Evolutionary conservation across 108 stramenopile species (phyloP).

Genomic region (Fistulifera pelliculosa): DNA sequence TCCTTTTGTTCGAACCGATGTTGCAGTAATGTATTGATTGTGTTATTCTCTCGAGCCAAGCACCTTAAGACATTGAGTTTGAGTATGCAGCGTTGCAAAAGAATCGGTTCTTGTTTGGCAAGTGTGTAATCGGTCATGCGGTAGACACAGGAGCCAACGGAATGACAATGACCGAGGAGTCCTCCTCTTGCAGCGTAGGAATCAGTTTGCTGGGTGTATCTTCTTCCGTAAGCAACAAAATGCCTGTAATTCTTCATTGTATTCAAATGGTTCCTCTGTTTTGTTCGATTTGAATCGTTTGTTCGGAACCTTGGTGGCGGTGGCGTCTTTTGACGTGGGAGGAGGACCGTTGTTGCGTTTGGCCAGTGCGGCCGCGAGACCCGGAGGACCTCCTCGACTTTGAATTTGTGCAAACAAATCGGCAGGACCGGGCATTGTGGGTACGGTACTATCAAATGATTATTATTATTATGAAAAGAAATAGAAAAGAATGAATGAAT

Average conservation of each 20-base stretch:
- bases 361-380: slow-evolving; percentile 8
- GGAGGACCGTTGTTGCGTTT: too few relatives aligned
- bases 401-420: slow-evolving; percentile 36
- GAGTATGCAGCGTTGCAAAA: slow-evolving; percentile 25
- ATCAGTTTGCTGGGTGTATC: slow-evolving; percentile 11
- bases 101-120: slow-evolving; percentile 37
- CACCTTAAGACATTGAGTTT: slow-evolving; percentile 49
- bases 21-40: slow-evolving; percentile 35
- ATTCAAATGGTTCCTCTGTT: slow-evolving; percentile 29
- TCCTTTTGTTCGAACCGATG: slow-evolving; percentile 17
- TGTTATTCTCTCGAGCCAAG: slow-evolving; percentile 35
- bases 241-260: slow-evolving; percentile 17
- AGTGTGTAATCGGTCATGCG: slow-evolving; percentile 54
- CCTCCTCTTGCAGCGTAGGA: slow-evolving; percentile 14
- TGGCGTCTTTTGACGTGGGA: too few relatives aligned
- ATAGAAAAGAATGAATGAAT: too few relatives aligned
- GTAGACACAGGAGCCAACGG: slow-evolving; percentile 52
- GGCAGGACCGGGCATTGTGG: slow-evolving; percentile 23
- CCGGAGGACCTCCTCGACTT: neutral
- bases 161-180: slow-evolving; percentile 38
- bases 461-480: too few relatives aligned
- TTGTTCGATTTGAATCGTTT: neutral
- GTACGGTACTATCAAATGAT: too few relatives aligned
- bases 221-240: slow-evolving; percentile 30
- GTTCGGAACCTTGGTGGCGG: neutral